Evolutionary conservation across 78 protist genomes (phyloP).

Genomic region (Reticulomyxa filosa): DNA sequence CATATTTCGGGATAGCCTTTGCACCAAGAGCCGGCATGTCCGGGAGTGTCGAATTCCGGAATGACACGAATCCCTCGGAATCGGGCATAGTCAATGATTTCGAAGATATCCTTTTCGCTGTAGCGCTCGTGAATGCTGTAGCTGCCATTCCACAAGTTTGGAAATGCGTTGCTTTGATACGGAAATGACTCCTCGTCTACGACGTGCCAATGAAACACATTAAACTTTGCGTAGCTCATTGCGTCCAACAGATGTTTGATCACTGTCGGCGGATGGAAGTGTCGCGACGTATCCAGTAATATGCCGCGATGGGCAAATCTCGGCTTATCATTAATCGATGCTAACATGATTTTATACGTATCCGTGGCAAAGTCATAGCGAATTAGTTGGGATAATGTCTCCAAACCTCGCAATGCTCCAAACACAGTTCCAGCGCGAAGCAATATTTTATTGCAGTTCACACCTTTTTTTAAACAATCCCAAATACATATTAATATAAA

Average conservation of each 20-base stretch:
- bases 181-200: constrained; percentile 5
- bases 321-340: neutral
- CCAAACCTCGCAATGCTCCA: constrained; percentile 59
- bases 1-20: neutral
- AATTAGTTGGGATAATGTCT: constrained; percentile 65
- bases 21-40: neutral
- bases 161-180: neutral
- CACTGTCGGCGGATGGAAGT: neutral
- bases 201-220: constrained; percentile 15
- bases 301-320: constrained; percentile 1
- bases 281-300: constrained; percentile 9
- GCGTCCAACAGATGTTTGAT: neutral
- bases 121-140: neutral
- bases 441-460: too few species aligned
- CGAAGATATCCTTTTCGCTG: neutral
- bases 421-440: constrained; percentile 35
- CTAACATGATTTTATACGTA: constrained; percentile 2
- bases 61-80: neutral
- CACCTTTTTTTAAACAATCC: too few species aligned
- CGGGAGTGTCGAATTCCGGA: neutral
- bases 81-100: neutral
- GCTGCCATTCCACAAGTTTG: neutral
- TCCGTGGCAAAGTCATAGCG: constrained; percentile 4
- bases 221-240: neutral
- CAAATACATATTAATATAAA: too few species aligned